Conservation (phyloP, 2,329 filamentous ascomycete genomes). For the Orbilia oligospora region DNA sequence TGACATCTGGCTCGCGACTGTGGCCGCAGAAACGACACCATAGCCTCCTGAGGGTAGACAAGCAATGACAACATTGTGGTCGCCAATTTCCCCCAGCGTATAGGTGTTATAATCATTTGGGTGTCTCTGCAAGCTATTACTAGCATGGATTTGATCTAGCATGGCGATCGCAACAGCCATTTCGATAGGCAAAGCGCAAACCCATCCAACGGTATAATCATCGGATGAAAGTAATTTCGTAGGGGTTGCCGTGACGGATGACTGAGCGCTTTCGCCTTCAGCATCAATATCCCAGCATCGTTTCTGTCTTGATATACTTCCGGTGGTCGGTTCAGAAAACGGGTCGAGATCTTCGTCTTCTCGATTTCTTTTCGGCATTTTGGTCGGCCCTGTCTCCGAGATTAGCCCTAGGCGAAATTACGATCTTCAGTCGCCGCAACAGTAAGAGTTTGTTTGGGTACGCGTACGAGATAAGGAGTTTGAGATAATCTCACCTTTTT, state of each 20-base stretch:
- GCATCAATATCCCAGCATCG: neutral
- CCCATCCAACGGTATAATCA: constrained; percentile 65
- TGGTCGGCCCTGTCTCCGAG: too few relatives aligned
- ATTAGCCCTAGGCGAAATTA: too few relatives aligned
- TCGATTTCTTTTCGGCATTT: constrained; percentile 6
- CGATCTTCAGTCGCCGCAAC: too few relatives aligned
- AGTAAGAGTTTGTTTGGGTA: too few relatives aligned
- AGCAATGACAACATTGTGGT: constrained; percentile 64
- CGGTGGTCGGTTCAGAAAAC: neutral
- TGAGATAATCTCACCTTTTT: too few relatives aligned
- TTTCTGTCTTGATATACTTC: neutral
- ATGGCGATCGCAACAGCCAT: constrained; percentile 64
- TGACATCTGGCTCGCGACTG: constrained; percentile 62
- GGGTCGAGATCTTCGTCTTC: neutral
- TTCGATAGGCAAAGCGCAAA: constrained; percentile 65
- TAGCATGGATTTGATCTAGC: constrained; percentile 64
- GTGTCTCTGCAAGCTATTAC: constrained; percentile 8
- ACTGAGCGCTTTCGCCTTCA: neutral
- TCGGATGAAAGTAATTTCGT: neutral
- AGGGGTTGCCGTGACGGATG: neutral
- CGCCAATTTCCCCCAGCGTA: constrained; percentile 63
- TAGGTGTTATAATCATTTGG: constrained; percentile 62
- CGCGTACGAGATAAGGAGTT: too few relatives aligned
- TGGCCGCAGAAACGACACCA: constrained; percentile 64
- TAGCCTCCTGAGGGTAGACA: constrained; percentile 63